These are phyloP conservation scores for Puccinia triticina DNA, from an alignment of 1,284 basidiomycete species.

Conservation along the genomic window DNA sequence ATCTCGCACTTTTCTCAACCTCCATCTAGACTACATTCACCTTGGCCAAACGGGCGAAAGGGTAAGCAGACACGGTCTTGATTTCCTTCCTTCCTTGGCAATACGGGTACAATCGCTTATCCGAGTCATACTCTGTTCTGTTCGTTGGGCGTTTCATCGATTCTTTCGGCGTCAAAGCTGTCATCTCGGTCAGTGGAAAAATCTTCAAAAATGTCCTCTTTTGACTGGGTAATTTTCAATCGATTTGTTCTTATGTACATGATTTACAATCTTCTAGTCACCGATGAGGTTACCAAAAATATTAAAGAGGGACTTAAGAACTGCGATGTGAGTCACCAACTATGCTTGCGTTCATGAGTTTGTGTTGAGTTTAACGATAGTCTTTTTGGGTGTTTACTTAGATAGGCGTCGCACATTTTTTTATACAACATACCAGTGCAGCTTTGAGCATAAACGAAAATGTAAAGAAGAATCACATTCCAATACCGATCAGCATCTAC, in stretches of 20 bases:
- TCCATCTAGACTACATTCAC: constrained; percentile 47
- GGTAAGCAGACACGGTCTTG: constrained; percentile 29
- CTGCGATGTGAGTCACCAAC: constrained; percentile 38
- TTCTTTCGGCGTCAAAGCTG: constrained; percentile 23
- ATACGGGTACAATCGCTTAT: background rate
- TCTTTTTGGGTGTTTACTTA: constrained; percentile 19
- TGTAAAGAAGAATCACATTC: constrained; percentile 26
- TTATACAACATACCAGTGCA: constrained; percentile 60
- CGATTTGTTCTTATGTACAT: background rate
- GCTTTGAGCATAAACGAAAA: constrained; percentile 60
- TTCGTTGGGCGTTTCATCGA: background rate
- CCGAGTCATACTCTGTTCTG: too few species aligned
- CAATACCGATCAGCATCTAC: too few species aligned
- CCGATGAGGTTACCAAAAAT: constrained; percentile 42
- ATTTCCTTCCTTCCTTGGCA: background rate
- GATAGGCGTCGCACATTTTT: constrained; percentile 54
- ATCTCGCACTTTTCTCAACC: background rate
- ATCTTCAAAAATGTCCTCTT: background rate
- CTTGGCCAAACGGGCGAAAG: constrained; percentile 42
- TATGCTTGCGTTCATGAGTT: background rate
- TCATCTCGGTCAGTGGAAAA: constrained; percentile 46
- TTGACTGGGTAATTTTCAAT: background rate
- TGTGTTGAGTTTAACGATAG: background rate
- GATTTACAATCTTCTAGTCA: constrained; percentile 27
- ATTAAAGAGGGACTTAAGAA: constrained; percentile 50